Base-by-base conservation (phyloP, 805 yeast genomes). In the Metschnikowia gruessii region DNA sequence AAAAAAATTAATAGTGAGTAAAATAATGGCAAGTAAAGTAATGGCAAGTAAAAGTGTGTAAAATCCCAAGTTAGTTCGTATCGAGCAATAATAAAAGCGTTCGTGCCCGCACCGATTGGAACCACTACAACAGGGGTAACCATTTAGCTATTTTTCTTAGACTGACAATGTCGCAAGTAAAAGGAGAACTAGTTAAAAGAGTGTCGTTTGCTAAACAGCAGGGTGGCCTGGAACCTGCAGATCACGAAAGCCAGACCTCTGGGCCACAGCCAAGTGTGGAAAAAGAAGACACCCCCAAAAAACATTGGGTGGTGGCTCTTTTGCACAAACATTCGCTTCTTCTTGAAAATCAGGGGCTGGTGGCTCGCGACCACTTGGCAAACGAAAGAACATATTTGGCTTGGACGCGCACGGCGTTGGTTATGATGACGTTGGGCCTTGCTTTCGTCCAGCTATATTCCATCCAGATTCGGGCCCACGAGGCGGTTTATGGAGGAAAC, bases 341-440 rank as follows among this genome's bases (percentile, higher is more conserved):
- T 3, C 48, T 68, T 1, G 57, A 60, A 12, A 70, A 69, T 46
- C 48, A 50, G 10, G 69, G 67, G 13, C 60, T 69, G 16, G 66
- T 63, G 6, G 75, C 75, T 3, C 54, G 74, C 40, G 75, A 70
- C 53, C 73, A 70, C 45, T 60, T 82, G 68, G 86, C 87, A 10
- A 80, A 80, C 39, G 86, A 82, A 53, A 65, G 87, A 55, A 81
- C 86, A 1, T 81, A 78, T 47, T 61, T 82, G 11, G 84, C 86
- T 0, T 82, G 86, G 86, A 60, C 81, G 26, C 66, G 86, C 37
- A 81, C 86, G 0, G 78, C 83, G 2, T 61, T 82, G 34, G 76
- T 80, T 15, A 69, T 81, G 39, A 76, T 81, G 3, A 75, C 84
- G 0, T 69, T 79, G 29, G 86, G 86, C 0, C 76, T 81, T 13